These are phyloP conservation scores for Phytophthora pluvialis DNA, from an alignment of 352 stramenopile species.

Conservation along the genomic window DNA sequence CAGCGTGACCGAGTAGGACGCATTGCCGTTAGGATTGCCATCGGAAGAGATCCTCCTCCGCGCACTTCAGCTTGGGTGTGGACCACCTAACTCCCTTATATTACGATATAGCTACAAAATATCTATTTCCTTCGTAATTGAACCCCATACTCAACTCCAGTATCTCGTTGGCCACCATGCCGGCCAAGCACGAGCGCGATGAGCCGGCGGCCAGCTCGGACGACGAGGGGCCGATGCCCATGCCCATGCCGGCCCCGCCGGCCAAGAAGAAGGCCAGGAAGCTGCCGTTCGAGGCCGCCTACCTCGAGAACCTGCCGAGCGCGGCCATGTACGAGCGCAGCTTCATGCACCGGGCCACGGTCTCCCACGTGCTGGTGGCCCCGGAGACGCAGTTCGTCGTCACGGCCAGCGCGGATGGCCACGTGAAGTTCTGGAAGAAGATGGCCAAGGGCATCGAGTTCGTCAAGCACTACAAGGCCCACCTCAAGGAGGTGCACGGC, in stretches of 20 bases:
- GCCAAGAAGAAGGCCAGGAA: conserved; percentile 51
- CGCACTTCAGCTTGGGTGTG: background rate
- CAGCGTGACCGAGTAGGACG: too few relatives aligned
- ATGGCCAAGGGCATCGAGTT: conserved; percentile 97
- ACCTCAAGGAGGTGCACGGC: conserved; percentile 88
- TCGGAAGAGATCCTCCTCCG: too few relatives aligned
- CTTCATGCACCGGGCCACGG: conserved; percentile 97
- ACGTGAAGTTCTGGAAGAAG: conserved; percentile 99
- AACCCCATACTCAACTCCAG: background rate
- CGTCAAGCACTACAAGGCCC: conserved; percentile 99
- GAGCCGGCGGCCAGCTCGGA: conserved; percentile 26
- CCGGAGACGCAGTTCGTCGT: conserved; percentile 96
- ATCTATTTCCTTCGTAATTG: background rate
- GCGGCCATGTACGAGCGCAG: conserved; percentile 95
- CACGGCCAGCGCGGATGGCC: conserved; percentile 95
- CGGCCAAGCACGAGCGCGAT: conserved; percentile 28
- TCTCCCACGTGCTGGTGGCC: conserved; percentile 93
- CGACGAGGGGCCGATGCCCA: conserved; percentile 68
- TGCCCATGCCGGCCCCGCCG: conserved; percentile 51
- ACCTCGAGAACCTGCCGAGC: conserved; percentile 84
- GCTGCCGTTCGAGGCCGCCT: conserved; percentile 73
- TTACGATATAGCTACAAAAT: background rate
- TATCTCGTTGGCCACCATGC: conserved; percentile 10
- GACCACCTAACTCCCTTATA: background rate
- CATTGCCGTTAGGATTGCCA: too few relatives aligned